Base-by-base conservation (phyloP, 139 green algal species). In the Coccomyxa sp. region DNA sequence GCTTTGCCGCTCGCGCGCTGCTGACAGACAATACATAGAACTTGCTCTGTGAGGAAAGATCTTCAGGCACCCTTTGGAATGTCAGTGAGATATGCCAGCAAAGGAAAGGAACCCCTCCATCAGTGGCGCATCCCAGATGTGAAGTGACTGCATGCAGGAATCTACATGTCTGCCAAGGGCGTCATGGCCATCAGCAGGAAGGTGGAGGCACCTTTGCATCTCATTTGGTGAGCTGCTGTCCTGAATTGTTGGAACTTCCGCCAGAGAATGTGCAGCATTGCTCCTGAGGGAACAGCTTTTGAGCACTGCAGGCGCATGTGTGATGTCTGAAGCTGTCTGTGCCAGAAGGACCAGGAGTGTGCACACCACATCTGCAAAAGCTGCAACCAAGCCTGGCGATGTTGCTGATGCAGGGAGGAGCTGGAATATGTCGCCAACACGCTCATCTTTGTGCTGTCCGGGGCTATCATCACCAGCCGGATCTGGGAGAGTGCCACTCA, bases 391-490 rank as follows among this genome's bases (percentile, higher is more conserved):
- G 5, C 22, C 5, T 64, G 2, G 27, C 22, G 27, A 74, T 10
- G 24, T 40, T 35, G n/a, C 31, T 39, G 12, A 8, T 78, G 72
- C 69, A 86, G 90, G 90, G 83, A 89, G 70, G 85, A 83, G 34
- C 58, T 91, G 9, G 88, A 94, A 70, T 92, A 80, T 73, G 54
- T 90, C 39, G 88, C 88, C 16, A 94, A 94, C 80, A 95, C 90
- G 16, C 78, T 95, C n/a, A 88, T 95, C 27, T 95, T 95, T 73
- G 41, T 92, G 4, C 81, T 90, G 40, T 79, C 85, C 0, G 89
- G 89, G 38, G 68, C 87, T 33, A 89, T 92, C 76, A 91, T 92
- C 70, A 83, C 86, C 16, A 75, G 76, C 39, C 74, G 64, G 27
- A 87, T 80, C 7, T 85, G 81, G 34, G 55, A 54, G 38, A 82